Evolutionary conservation across 2,329 filamentous ascomycete species (phyloP).

Genomic region (Talaromyces marneffei): DNA sequence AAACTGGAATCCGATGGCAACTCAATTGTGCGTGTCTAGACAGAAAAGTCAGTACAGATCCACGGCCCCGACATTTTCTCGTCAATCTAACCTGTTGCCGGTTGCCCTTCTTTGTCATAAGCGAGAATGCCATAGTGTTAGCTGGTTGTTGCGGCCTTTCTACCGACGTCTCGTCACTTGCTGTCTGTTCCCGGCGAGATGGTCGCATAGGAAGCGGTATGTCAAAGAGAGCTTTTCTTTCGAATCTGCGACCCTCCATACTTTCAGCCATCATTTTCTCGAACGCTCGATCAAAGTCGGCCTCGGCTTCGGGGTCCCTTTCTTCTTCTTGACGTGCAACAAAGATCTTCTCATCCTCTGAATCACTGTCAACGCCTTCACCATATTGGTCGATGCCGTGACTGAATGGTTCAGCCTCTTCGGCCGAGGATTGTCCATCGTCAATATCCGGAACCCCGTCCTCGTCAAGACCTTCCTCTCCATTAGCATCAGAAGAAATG

Average conservation of each 20-base stretch:
- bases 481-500: slow-evolving; percentile 69
- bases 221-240: slow-evolving; percentile 90
- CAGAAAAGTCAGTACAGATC: background rate
- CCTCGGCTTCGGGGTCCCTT: slow-evolving; percentile 86
- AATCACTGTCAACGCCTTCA: slow-evolving; percentile 59
- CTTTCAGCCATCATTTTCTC: slow-evolving; percentile 98
- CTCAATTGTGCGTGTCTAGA: slow-evolving; percentile 81
- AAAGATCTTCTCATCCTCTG: slow-evolving; percentile 82
- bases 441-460: slow-evolving; percentile 50
- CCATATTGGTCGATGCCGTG: slow-evolving; percentile 43
- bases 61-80: background rate
- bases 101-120: slow-evolving; percentile 93
- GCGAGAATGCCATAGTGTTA: slow-evolving; percentile 89
- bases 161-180: slow-evolving; percentile 34
- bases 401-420: slow-evolving; percentile 43
- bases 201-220: slow-evolving; percentile 90
- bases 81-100: slow-evolving; percentile 67
- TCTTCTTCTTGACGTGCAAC: slow-evolving; percentile 88
- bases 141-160: slow-evolving; percentile 26
- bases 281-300: slow-evolving; percentile 95
- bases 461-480: slow-evolving; percentile 69
- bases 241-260: slow-evolving; percentile 89
- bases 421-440: slow-evolving; percentile 49
- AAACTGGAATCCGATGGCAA: slow-evolving; percentile 83
- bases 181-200: slow-evolving; percentile 53